These are phyloP conservation scores for Microbotryum intermedium DNA, from an alignment of 1,284 basidiomycete species.

Conservation along the genomic window DNA sequence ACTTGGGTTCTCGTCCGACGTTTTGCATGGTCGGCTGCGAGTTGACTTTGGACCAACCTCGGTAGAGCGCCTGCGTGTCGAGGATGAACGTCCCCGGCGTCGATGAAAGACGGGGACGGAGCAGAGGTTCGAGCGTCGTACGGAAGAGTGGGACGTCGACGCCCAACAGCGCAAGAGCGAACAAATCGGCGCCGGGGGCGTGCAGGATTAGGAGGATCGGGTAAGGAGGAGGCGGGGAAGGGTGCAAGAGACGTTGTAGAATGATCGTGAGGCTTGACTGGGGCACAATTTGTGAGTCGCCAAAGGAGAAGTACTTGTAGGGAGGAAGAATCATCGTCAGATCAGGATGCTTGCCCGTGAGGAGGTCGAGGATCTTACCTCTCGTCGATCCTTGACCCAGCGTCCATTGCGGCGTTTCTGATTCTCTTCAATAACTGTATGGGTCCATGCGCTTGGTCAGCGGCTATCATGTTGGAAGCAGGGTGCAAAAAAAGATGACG, in stretches of 20 bases:
- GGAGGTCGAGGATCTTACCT: conserved; percentile 27
- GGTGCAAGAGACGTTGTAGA: neutral
- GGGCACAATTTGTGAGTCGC: conserved; percentile 51
- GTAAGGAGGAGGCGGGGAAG: neutral
- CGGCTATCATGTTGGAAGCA: too few relatives aligned
- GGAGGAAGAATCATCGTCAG: neutral
- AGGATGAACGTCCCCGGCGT: conserved; percentile 53
- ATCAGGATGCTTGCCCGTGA: neutral
- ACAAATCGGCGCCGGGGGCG: conserved; percentile 61
- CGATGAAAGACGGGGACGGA: conserved; percentile 38
- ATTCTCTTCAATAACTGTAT: conserved; percentile 51
- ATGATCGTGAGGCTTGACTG: conserved; percentile 10
- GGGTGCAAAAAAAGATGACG: too few relatives aligned
- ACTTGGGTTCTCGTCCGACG: conserved; percentile 46
- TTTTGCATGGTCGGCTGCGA: conserved; percentile 50
- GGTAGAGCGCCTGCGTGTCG: conserved; percentile 64
- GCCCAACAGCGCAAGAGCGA: conserved; percentile 52
- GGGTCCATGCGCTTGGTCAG: neutral
- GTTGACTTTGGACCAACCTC: conserved; percentile 53
- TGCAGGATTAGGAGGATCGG: conserved; percentile 73
- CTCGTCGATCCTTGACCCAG: conserved; percentile 55
- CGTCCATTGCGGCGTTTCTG: conserved; percentile 50
- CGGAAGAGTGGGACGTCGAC: conserved; percentile 50
- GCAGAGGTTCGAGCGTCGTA: conserved; percentile 38
- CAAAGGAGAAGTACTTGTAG: conserved; percentile 57